Percentiles rank a stretch among this genome's conserved stretches.
Evolutionary conservation across 2,329 filamentous ascomycete genomes (phyloP).

Genomic region (Beauveria medogensis): DNA sequence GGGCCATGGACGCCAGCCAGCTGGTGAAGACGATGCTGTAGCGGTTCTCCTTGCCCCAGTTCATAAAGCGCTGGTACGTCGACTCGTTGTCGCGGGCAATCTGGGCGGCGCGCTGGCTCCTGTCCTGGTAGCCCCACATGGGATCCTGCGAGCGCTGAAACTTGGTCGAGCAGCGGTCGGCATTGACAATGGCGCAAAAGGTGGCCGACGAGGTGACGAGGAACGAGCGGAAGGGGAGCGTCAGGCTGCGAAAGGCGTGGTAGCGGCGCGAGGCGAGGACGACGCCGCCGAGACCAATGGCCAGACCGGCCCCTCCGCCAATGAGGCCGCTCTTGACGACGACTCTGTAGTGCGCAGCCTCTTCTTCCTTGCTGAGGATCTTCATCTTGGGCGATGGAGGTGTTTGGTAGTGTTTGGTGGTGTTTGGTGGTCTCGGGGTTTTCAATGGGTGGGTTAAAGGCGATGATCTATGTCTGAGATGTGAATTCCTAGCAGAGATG

Average conservation of each 20-base stretch:
- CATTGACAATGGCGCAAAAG: slow-evolving; percentile 79
- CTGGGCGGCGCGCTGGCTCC: slow-evolving; percentile 47
- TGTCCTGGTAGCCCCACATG: slow-evolving; percentile 57
- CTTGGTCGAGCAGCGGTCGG: slow-evolving; percentile 58
- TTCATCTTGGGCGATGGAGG: slow-evolving; percentile 63
- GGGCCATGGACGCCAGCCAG: slow-evolving; percentile 74
- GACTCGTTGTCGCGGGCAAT: slow-evolving; percentile 50
- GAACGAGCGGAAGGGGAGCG: slow-evolving; percentile 85
- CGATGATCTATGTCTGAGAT: not conserved
- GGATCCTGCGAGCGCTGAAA: slow-evolving; percentile 68
- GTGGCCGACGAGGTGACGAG: slow-evolving; percentile 75
- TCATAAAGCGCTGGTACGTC: slow-evolving; percentile 51
- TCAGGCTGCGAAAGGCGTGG: slow-evolving; percentile 70
- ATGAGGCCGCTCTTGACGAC: slow-evolving; percentile 73
- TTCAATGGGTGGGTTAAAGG: not conserved
- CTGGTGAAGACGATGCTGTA: slow-evolving; percentile 78
- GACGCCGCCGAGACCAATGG: slow-evolving; percentile 59
- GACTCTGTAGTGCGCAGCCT: slow-evolving; percentile 71
- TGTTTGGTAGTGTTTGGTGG: not conserved
- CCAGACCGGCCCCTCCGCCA: slow-evolving; percentile 63
- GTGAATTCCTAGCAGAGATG: not conserved
- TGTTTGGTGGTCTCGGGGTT: not conserved
- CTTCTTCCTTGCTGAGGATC: slow-evolving; percentile 90
- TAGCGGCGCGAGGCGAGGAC: slow-evolving; percentile 62
- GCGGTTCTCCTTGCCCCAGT: slow-evolving; percentile 71